phyloP scores from a whole-genome alignment of 768 basidiomycete species.

The Amanita subjunquillea region DNA sequence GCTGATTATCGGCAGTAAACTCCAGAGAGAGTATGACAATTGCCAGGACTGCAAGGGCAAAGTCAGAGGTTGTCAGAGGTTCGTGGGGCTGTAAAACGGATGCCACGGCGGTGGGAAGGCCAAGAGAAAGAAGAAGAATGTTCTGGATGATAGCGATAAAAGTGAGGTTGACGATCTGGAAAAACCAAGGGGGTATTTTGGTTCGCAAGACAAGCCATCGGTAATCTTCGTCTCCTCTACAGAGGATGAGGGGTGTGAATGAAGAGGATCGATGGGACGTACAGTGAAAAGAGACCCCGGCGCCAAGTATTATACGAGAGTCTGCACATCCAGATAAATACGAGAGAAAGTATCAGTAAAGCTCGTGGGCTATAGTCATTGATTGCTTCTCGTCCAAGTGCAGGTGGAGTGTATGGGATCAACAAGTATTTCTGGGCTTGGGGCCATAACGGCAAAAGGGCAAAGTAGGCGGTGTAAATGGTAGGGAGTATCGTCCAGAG shows the following conservation, averaged over 20 bases:
- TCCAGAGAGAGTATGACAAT: slow-evolving; percentile 56
- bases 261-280: slow-evolving; percentile 13
- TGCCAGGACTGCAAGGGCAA: slow-evolving; percentile 45
- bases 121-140: slow-evolving; percentile 64
- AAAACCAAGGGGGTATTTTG: slow-evolving; percentile 33
- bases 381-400: slow-evolving; percentile 26
- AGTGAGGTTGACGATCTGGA: slow-evolving; percentile 37
- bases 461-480: slow-evolving; percentile 75
- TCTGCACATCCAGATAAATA: slow-evolving; percentile 61
- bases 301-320: slow-evolving; percentile 77
- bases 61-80: slow-evolving; percentile 48
- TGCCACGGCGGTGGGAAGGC: slow-evolving; percentile 49
- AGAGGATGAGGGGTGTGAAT: background rate
- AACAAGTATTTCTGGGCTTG: slow-evolving; percentile 28
- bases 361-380: slow-evolving; percentile 60
- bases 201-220: slow-evolving; percentile 76
- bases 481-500: slow-evolving; percentile 73
- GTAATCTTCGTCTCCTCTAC: slow-evolving; percentile 81
- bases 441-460: slow-evolving; percentile 59
- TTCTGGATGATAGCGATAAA: slow-evolving; percentile 81
- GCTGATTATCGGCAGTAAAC: slow-evolving; percentile 86
- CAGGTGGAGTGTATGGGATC: slow-evolving; percentile 46
- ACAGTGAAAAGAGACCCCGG: slow-evolving; percentile 73
- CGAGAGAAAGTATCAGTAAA: slow-evolving; percentile 61
- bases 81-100: slow-evolving; percentile 43